Evolutionary conservation across 768 basidiomycete genomes (phyloP).

Genomic region (Cystobasidium ongulense): DNA sequence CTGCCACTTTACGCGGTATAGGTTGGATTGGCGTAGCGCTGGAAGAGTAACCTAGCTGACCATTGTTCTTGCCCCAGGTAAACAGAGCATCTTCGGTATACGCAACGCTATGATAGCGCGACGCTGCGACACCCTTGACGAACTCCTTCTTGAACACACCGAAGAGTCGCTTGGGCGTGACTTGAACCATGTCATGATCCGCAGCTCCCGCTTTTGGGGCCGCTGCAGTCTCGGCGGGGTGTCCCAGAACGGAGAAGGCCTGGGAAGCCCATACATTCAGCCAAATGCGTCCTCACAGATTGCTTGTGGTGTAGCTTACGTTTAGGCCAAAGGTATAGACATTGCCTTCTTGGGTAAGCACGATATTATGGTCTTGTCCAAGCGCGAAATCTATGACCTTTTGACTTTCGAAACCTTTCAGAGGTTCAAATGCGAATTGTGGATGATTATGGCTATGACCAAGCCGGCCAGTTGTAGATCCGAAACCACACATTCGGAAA

Average conservation of each 20-base stretch:
- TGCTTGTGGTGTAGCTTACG: slow-evolving; percentile 60
- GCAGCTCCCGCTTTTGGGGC: slow-evolving; percentile 45
- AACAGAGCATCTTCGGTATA: slow-evolving; percentile 54
- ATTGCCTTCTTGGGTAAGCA: slow-evolving; percentile 68
- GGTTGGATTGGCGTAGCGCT: slow-evolving; percentile 40
- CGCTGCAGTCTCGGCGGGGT: slow-evolving; percentile 10
- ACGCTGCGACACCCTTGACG: slow-evolving; percentile 74
- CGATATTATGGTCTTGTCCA: slow-evolving; percentile 91
- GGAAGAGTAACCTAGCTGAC: slow-evolving; percentile 64
- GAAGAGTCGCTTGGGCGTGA: slow-evolving; percentile 62
- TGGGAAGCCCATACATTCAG: neutral
- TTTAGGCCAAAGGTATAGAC: slow-evolving; percentile 67
- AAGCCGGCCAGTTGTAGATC: slow-evolving; percentile 15
- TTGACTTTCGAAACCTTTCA: slow-evolving; percentile 53
- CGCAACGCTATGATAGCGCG: slow-evolving; percentile 71
- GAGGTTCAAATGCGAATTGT: slow-evolving; percentile 61
- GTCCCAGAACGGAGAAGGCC: slow-evolving; percentile 36
- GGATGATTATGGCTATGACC: slow-evolving; percentile 53
- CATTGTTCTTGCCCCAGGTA: slow-evolving; percentile 82
- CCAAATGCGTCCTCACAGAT: slow-evolving; percentile 49
- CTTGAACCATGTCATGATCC: slow-evolving; percentile 67
- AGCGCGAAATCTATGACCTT: slow-evolving; percentile 61
- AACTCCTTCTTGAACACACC: slow-evolving; percentile 68
- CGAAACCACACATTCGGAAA: slow-evolving; percentile 69
- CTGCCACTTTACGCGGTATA: slow-evolving; percentile 60